Conservation (phyloP, 805 yeast genomes). For the Sungouiozyma intestinalis region DNA sequence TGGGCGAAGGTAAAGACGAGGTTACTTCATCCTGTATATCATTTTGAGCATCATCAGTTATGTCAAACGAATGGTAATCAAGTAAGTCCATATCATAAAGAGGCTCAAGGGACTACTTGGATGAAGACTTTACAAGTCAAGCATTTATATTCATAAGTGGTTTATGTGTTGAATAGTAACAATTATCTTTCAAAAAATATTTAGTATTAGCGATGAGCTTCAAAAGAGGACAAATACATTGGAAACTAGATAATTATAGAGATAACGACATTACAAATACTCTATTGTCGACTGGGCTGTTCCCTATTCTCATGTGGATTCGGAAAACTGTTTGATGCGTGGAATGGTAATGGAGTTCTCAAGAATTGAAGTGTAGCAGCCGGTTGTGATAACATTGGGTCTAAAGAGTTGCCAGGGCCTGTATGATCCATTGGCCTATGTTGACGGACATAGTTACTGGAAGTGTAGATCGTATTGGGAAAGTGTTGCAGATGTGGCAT, state of each 20-base stretch:
- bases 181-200: too few relatives aligned
- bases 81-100: conserved; percentile 31
- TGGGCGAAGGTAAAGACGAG: conserved; percentile 21
- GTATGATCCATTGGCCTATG: neutral
- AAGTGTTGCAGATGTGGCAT: neutral
- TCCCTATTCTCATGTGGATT: neutral
- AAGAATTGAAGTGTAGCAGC: neutral
- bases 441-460: neutral
- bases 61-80: conserved; percentile 39
- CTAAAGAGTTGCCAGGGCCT: neutral
- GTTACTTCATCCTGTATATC: neutral
- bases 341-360: neutral
- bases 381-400: neutral
- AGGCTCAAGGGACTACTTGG: too few relatives aligned
- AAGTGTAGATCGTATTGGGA: neutral
- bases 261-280: neutral
- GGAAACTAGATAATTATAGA: too few relatives aligned
- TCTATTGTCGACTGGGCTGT: neutral
- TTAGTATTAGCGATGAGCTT: neutral
- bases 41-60: conserved; percentile 14
- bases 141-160: neutral
- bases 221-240: too few relatives aligned
- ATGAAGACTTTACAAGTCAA: too few relatives aligned
- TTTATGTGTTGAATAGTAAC: neutral
- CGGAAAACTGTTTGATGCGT: neutral